A percentile compares a stretch with the other conserved stretches of the same genome.
Evolutionary conservation across 345 rosid species (phyloP).

Genomic region (Trapa bicornis): DNA sequence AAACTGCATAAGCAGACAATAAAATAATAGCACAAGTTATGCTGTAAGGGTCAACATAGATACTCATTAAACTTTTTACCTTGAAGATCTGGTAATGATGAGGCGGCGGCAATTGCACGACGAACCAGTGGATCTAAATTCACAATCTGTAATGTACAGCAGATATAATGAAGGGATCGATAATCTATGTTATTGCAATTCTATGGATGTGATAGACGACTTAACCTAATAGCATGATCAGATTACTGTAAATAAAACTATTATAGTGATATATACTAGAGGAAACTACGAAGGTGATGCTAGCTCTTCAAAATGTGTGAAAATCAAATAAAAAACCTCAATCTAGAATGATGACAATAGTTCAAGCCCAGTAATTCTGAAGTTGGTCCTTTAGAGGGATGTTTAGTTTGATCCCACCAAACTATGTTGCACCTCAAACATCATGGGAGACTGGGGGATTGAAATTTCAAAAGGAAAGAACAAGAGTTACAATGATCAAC

Average conservation of each 20-base stretch:
- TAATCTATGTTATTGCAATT: neutral
- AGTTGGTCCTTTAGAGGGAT: neutral
- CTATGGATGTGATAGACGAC: neutral
- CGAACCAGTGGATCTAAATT: conserved; percentile 69
- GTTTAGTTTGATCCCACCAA: neutral
- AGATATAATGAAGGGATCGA: neutral
- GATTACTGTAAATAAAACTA: neutral
- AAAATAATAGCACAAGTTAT: neutral
- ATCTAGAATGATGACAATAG: neutral
- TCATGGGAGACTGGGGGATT: neutral
- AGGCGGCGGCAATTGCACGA: conserved; percentile 61
- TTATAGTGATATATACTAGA: neutral
- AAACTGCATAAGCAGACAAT: neutral
- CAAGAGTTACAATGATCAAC: conserved; percentile 18
- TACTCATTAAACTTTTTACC: conserved; percentile 30
- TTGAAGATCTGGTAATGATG: conserved; percentile 54
- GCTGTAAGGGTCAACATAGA: neutral
- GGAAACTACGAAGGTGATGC: neutral
- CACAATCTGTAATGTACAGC: conserved; percentile 40
- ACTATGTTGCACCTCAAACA: neutral
- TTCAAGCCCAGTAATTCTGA: neutral
- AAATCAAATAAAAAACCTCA: neutral
- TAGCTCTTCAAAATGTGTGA: neutral
- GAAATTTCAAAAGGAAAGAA: neutral
- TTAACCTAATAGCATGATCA: neutral